Base-by-base conservation (phyloP, 352 stramenopile genomes). In the Thalassiosira ordinaria region DNA sequence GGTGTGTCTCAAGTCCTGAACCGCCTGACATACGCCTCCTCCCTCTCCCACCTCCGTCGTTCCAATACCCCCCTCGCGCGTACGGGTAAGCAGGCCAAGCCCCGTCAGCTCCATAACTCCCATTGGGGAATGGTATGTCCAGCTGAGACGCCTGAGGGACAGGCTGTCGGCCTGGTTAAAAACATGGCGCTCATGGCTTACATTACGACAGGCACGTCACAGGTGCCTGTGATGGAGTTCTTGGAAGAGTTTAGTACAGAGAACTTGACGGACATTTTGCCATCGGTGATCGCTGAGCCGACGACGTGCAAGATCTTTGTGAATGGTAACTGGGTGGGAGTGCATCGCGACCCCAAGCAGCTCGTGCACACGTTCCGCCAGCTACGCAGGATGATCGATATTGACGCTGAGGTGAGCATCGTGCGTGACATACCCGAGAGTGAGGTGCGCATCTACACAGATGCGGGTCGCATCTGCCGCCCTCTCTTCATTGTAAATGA, bases 71-170 rank as follows among this genome's bases (percentile, higher is more conserved):
- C 97, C 8, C 91, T 99, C n/a, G 97, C 97, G 2, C 94, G 97
- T 74, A 98, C 98, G 85, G 97, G 97, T 78, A 99, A 99, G 84
- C 96, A 99, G 74, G 97, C 97, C 14, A 98, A 99, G 87, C 98
- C 98, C 61, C 96, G 98, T 81, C 97, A 99, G 89, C 89, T 99
- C 27, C 98, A 99, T 91, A 99, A 99, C 87, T 99, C 97, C 63
- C 98, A 99, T 88, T 99, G 97, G 97, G 98, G 98, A 46, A 99
- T 99, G 96, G 98, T 99, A 39, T 99, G 98, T 92, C 87, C 87
- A 27, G 96, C 96, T 33, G 96, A 99, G 82, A 98, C 97, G 4
- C 97, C 97, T 2, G 97, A 99, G 85, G 97, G 96, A 33, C 95
- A 98, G 74, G 96, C 96, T 67, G 89, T 93, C 20, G 91, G 90